These are phyloP conservation scores for Rhodofomes roseus DNA, from an alignment of 1,284 basidiomycete species.

Conservation along the genomic window DNA sequence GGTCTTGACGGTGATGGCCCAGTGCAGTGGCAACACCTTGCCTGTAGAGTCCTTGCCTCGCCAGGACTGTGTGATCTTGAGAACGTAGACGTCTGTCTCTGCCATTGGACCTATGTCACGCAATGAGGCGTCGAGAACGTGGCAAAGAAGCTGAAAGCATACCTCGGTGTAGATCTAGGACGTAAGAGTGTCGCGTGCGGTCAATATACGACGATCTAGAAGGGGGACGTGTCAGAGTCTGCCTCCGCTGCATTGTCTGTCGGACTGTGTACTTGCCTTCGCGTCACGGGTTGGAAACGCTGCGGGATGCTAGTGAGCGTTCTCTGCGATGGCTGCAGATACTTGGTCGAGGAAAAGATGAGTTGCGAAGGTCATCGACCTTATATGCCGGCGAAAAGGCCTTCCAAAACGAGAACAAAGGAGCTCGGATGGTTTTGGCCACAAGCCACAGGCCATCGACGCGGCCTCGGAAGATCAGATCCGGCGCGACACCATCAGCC, in stretches of 20 bases:
- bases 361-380: neutral
- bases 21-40: constrained; percentile 17
- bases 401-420: neutral
- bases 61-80: constrained; percentile 20
- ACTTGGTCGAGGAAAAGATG: neutral
- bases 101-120: constrained; percentile 6
- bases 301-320: too few species aligned
- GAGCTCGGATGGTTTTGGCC: neutral
- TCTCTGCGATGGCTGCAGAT: too few species aligned
- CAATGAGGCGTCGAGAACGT: neutral
- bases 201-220: neutral
- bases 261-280: neutral
- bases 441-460: neutral
- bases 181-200: neutral
- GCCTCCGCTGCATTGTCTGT: neutral
- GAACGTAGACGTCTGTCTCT: constrained; percentile 10
- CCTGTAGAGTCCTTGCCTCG: constrained; percentile 17
- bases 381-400: neutral
- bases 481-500: neutral
- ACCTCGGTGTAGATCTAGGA: neutral
- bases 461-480: neutral
- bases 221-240: neutral
- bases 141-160: neutral
- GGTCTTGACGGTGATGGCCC: constrained; percentile 19
- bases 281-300: neutral